Evolutionary conservation across 768 basidiomycete genomes (phyloP).

Genomic region (Melanogaster broomeanus): DNA sequence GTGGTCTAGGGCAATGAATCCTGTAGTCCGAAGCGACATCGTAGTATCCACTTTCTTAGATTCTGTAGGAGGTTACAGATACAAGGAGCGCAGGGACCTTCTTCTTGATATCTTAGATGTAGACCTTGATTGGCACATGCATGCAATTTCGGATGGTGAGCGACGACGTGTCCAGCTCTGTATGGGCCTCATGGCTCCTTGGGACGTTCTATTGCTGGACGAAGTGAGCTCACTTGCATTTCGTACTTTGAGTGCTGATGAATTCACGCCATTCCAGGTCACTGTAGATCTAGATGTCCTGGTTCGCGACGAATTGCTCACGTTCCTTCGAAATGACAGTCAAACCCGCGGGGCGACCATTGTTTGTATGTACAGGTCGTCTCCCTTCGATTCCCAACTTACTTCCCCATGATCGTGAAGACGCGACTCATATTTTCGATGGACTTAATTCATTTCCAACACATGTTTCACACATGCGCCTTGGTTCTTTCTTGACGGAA

Average conservation of each 20-base stretch:
- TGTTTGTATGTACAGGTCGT: conserved; percentile 56
- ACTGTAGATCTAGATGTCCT: conserved; percentile 97
- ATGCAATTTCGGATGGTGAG: conserved; percentile 95
- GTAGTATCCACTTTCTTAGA: conserved; percentile 93
- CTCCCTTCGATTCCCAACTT: conserved; percentile 4
- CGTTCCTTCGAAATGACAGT: conserved; percentile 84
- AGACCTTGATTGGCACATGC: conserved; percentile 96
- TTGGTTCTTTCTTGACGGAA: conserved; percentile 69
- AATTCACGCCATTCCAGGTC: conserved; percentile 49
- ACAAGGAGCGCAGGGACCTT: conserved; percentile 83
- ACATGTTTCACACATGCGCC: conserved; percentile 87
- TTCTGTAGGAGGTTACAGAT: conserved; percentile 93
- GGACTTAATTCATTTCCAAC: conserved; percentile 91
- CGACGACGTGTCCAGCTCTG: conserved; percentile 90
- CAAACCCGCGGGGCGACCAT: conserved; percentile 81
- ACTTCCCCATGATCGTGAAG: conserved; percentile 42
- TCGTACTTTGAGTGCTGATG: conserved; percentile 1
- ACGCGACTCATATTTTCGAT: conserved; percentile 98
- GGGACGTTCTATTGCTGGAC: conserved; percentile 92
- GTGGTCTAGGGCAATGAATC: conserved; percentile 86
- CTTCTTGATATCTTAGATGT: conserved; percentile 92
- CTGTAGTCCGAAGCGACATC: conserved; percentile 92
- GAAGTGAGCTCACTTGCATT: conserved; percentile 56
- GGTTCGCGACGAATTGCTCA: conserved; percentile 88
- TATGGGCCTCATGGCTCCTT: conserved; percentile 93